Evolutionary conservation across 2,329 filamentous ascomycete genomes (phyloP), one percentile per base, ranked within the genome.

Genomic region (Mycosphaerella sp.): DNA sequence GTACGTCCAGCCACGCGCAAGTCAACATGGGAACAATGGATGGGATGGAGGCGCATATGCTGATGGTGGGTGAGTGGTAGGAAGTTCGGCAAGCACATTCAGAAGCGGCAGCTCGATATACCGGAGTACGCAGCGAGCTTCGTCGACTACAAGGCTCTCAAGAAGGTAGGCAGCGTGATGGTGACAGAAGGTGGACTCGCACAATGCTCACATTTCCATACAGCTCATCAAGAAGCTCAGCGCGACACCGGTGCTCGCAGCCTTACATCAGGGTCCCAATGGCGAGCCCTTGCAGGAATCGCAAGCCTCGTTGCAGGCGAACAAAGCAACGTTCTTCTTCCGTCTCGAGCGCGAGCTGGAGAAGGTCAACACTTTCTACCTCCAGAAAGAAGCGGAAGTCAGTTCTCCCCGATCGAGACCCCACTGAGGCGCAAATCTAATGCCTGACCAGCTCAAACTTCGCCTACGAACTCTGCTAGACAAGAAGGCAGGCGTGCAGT

Each of bases 61-160:
- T 59, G 53, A 58, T 55, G 39, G 42, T 26, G 23, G 45, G 34
- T n/a, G 45, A 34, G 29, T 44, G 11, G 38, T 59, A 98, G 92
- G 93, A 98, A 98, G 82, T 98, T 98, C 78, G 93, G 93, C 73
- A 98, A 98, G 79, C 89, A 96, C 72, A 95, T 98, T 64, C 93
- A 97, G 78, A 95, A 95, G 79, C 86, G 91, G 71, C 93, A 98
- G 80, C 88, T 98, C 68, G 93, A 98, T 73, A 91, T 98, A 57
- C 93, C 93, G 57, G 93, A 98, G 81, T 98, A 98, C 85, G 92
- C 93, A 59, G 90, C 92, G 61, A 96, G 91, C 74, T 98, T 98
- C 71, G 91, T 97, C 66, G 96, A 98, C 75, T 98, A 98, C 79
- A 98, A 98, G 77, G 91, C 90, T 57, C 79, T 98, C 65, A 98